These are phyloP conservation scores for Candida vaughaniae DNA, from an alignment of 805 yeast genomes.

Conservation along the genomic window DNA sequence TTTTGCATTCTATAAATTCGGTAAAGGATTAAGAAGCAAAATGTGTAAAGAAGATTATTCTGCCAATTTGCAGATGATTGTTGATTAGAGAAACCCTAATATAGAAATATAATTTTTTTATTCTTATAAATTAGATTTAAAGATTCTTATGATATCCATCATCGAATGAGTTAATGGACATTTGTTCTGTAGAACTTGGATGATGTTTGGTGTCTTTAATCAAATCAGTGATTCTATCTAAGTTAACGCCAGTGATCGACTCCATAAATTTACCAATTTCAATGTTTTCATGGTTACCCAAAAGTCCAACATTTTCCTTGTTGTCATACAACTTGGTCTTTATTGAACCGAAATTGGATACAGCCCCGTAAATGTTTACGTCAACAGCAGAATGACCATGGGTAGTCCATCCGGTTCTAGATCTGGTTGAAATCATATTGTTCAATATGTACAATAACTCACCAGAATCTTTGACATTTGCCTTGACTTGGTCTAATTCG, in stretches of 20 bases:
- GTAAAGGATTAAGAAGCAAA: slow-evolving; percentile 59
- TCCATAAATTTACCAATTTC: slow-evolving; percentile 80
- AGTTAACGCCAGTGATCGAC: slow-evolving; percentile 46
- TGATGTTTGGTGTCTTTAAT: slow-evolving; percentile 50
- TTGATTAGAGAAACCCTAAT: slow-evolving; percentile 6
- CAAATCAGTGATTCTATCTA: slow-evolving; percentile 48
- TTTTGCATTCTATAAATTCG: slow-evolving; percentile 67
- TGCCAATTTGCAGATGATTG: slow-evolving; percentile 12
- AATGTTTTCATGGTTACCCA: slow-evolving; percentile 83
- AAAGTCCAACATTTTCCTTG: slow-evolving; percentile 40
- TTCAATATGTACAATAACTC: slow-evolving; percentile 54
- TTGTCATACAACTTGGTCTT: slow-evolving; percentile 32
- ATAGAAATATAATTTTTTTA: too few species aligned
- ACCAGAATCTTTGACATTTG: slow-evolving; percentile 25
- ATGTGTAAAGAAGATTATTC: slow-evolving; percentile 66
- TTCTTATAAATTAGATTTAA: too few species aligned
- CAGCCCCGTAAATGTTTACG: slow-evolving; percentile 83
- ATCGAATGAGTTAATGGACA: too few species aligned
- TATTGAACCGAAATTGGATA: slow-evolving; percentile 51
- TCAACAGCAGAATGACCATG: slow-evolving; percentile 97
- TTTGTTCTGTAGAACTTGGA: too few species aligned
- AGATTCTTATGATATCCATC: too few species aligned
- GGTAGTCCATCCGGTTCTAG: slow-evolving; percentile 94
- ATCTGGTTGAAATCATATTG: slow-evolving; percentile 72
- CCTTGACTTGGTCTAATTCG: slow-evolving; percentile 41